A percentile compares a stretch with the other conserved stretches of the same genome.
These are phyloP conservation scores for Peniophora sp. DNA, from an alignment of 1,284 basidiomycete species.

Conservation along the genomic window DNA sequence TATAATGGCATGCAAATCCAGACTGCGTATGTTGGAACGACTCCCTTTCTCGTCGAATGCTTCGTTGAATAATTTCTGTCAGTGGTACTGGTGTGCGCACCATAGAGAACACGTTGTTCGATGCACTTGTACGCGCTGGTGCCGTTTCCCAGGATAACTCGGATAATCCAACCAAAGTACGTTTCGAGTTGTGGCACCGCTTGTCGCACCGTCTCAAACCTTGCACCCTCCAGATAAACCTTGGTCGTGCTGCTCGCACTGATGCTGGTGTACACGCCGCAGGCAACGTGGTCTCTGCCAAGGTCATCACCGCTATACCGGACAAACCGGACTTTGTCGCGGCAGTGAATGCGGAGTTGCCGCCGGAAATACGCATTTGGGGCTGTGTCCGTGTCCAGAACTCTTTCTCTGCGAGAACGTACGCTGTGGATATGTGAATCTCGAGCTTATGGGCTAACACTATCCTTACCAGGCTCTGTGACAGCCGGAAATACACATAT, in stretches of 20 bases:
- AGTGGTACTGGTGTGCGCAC: constrained; percentile 66
- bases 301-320: constrained; percentile 77
- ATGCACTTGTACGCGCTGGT: constrained; percentile 82
- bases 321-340: constrained; percentile 64
- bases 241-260: constrained; percentile 88
- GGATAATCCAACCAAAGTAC: constrained; percentile 82
- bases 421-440: constrained; percentile 21
- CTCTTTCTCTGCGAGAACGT: constrained; percentile 89
- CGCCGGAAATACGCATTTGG: constrained; percentile 91
- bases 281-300: constrained; percentile 88
- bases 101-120: constrained; percentile 89
- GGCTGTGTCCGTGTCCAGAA: constrained; percentile 81
- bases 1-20: constrained; percentile 97
- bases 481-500: constrained; percentile 95
- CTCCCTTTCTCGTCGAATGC: background rate
- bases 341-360: constrained; percentile 83
- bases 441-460: background rate
- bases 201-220: background rate
- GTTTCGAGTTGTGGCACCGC: constrained; percentile 4
- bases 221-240: constrained; percentile 49
- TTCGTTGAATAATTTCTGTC: background rate
- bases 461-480: constrained; percentile 58
- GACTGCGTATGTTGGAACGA: constrained; percentile 22
- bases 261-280: constrained; percentile 98
- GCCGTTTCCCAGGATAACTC: constrained; percentile 92